Evolutionary conservation across 257 asterid species (phyloP).

Genomic region (Nicotiana undulata): DNA sequence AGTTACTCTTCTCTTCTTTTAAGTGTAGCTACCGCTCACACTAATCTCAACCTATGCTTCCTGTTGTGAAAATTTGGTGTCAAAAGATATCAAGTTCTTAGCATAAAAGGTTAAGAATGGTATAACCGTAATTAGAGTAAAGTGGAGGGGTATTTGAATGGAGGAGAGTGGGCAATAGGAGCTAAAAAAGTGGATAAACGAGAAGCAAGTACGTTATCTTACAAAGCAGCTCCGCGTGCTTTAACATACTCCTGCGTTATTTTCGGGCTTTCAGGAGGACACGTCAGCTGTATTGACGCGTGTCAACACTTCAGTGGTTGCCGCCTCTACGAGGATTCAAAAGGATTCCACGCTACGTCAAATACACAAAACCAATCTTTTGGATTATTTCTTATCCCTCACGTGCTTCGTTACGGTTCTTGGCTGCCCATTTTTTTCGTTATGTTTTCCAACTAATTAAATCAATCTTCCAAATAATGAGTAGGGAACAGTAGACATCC

Average conservation of each 20-base stretch:
- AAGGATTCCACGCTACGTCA: conserved; percentile 19
- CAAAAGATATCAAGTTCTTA: no score
- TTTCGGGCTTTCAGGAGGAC: neutral
- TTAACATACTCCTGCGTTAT: neutral
- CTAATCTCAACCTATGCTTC: no score
- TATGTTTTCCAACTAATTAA: neutral
- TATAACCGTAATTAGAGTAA: neutral
- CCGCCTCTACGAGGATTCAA: neutral
- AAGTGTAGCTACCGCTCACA: no score
- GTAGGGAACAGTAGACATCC: no score
- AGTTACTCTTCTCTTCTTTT: no score
- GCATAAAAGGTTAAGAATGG: neutral
- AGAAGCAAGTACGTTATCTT: neutral
- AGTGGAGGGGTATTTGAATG: neutral
- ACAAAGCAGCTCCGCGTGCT: conserved; percentile 8
- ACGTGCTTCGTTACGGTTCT: conserved; percentile 14
- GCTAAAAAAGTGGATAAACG: neutral
- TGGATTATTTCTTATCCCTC: conserved; percentile 8
- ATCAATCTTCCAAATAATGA: neutral
- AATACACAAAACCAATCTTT: neutral
- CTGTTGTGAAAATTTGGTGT: no score
- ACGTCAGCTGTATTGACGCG: neutral
- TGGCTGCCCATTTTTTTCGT: neutral
- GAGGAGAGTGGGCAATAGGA: neutral
- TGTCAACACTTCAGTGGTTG: conserved; percentile 5